These are phyloP conservation scores for Strigomonas culicis DNA, from an alignment of 208 protist genomes.

Conservation along the genomic window DNA sequence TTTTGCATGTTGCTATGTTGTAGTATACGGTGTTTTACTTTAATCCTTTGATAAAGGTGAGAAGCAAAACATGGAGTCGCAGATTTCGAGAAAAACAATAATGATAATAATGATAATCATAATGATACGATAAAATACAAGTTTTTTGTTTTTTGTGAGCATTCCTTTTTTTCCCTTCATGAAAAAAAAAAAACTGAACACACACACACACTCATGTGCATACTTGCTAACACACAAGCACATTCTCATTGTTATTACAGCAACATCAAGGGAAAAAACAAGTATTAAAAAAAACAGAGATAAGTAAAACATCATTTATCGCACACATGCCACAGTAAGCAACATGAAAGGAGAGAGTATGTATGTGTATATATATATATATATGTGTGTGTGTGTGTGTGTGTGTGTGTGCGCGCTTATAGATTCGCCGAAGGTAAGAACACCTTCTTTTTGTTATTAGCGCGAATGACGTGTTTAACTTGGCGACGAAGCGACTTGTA, in stretches of 20 bases:
- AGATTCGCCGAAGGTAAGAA: neutral
- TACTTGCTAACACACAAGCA: neutral
- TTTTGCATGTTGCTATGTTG: constrained; percentile 1
- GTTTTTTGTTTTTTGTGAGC: too few relatives aligned
- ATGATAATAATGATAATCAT: constrained; percentile 13
- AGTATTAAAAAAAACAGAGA: constrained; percentile 11
- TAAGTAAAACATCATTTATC: too few relatives aligned
- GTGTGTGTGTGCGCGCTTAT: too few relatives aligned
- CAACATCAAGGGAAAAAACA: constrained; percentile 4
- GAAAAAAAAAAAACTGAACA: too few relatives aligned
- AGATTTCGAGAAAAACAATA: constrained; percentile 11
- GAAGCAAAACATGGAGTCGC: neutral
- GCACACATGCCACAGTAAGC: too few relatives aligned
- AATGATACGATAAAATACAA: too few relatives aligned
- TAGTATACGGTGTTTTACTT: neutral
- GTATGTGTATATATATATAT: too few relatives aligned
- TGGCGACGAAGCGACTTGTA: constrained; percentile 20
- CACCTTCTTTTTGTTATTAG: neutral
- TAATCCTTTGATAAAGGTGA: constrained; percentile 1
- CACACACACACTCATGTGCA: too few relatives aligned
- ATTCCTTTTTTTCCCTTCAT: too few relatives aligned
- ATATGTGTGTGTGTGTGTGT: too few relatives aligned
- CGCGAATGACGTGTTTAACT: neutral
- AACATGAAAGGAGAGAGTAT: too few relatives aligned
- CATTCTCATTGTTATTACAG: neutral